Evolutionary conservation across 352 stramenopile genomes (phyloP).

Genomic region (Elongisporangium anandrum): DNA sequence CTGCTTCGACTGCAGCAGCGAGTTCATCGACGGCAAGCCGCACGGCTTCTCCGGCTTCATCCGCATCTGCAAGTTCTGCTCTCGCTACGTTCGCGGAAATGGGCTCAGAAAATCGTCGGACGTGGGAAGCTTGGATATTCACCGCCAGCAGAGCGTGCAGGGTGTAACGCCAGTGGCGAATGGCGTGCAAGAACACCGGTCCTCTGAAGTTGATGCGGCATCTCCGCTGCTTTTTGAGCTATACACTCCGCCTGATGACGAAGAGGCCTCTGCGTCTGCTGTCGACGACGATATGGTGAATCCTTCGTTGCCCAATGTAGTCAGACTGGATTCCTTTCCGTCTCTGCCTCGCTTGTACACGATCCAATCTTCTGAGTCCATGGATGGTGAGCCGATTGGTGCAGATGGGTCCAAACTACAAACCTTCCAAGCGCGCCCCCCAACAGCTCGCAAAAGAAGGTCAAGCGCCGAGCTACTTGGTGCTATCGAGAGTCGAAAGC

Average conservation of each 20-base stretch:
- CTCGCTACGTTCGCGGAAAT: constrained; percentile 24
- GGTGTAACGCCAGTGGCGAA: background rate
- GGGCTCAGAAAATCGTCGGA: background rate
- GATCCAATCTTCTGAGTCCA: constrained; percentile 28
- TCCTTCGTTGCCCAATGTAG: constrained; percentile 15
- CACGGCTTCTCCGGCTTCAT: constrained; percentile 53
- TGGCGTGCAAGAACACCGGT: background rate
- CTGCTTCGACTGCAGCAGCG: constrained; percentile 77
- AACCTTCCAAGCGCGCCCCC: constrained; percentile 3
- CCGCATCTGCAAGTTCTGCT: constrained; percentile 79
- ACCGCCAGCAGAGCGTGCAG: background rate
- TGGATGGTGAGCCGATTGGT: constrained; percentile 5
- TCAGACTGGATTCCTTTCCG: constrained; percentile 1
- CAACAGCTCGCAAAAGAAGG: constrained; percentile 30
- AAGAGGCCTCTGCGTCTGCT: constrained; percentile 8
- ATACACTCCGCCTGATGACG: constrained; percentile 6
- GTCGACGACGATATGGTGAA: constrained; percentile 7
- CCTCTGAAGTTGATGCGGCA: background rate
- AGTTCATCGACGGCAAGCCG: constrained; percentile 58
- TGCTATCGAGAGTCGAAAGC: constrained; percentile 49
- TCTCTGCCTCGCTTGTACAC: constrained; percentile 15
- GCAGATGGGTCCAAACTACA: constrained; percentile 2
- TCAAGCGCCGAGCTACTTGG: constrained; percentile 64
- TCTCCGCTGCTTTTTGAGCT: background rate
- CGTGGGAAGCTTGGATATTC: background rate